These are phyloP conservation scores for Mortierella sp. DNA, from an alignment of 371 early-diverging fungal genomes.

Conservation along the genomic window DNA sequence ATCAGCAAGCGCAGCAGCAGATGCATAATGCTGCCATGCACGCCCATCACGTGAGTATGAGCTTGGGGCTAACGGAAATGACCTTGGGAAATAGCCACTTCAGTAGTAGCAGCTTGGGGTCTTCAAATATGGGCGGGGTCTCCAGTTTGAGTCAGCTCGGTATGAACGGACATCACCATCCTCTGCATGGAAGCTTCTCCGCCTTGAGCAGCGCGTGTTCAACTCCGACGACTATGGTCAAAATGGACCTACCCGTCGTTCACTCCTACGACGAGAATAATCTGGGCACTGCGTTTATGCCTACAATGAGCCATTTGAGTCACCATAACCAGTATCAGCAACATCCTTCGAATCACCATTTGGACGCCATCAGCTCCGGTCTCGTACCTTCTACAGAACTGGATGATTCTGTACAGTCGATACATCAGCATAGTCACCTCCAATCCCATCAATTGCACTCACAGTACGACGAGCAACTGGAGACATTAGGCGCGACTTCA, in stretches of 20 bases:
- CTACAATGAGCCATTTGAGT: slow-evolving; percentile 17
- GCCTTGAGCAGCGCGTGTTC: slow-evolving; percentile 35
- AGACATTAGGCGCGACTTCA: slow-evolving; percentile 5
- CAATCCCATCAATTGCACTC: not conserved
- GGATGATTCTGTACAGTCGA: not conserved
- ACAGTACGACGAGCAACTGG: slow-evolving; percentile 24
- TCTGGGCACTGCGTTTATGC: slow-evolving; percentile 6
- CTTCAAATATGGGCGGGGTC: slow-evolving; percentile 6
- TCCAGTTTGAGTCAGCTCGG: slow-evolving; percentile 23
- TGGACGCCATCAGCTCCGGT: not conserved
- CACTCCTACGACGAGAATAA: slow-evolving; percentile 17
- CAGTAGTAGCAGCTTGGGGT: slow-evolving; percentile 7
- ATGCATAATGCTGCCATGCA: slow-evolving; percentile 35
- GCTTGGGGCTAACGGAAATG: slow-evolving; percentile 30
- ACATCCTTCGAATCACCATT: not conserved
- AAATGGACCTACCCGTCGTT: slow-evolving; percentile 30
- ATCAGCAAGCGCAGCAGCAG: slow-evolving; percentile 20
- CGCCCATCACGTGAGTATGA: slow-evolving; percentile 40
- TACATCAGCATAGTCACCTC: not conserved
- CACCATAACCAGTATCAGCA: slow-evolving; percentile 20
- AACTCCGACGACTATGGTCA: slow-evolving; percentile 31
- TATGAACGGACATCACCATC: slow-evolving; percentile 8
- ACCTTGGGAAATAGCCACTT: slow-evolving; percentile 25
- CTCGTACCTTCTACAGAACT: slow-evolving; percentile 1
- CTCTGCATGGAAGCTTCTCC: slow-evolving; percentile 12